Evolutionary conservation across 331 rosid species (phyloP).

Genomic region (Cydonia oblonga): DNA sequence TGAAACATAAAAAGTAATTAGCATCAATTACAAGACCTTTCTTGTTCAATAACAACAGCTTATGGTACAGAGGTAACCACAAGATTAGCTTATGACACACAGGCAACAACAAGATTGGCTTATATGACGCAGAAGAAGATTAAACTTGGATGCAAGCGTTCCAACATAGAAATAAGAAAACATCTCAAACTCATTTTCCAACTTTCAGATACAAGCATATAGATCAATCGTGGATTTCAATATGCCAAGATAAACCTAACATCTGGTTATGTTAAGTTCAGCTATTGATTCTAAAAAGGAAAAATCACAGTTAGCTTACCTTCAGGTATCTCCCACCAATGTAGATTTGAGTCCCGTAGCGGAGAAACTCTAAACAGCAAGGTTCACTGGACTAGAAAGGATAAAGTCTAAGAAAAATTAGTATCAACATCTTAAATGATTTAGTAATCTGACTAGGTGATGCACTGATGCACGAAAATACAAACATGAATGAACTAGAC

Average conservation of each 20-base stretch:
- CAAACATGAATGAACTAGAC: not conserved
- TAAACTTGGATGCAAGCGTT: not conserved
- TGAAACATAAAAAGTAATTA: too few species aligned
- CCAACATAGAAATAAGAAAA: not conserved
- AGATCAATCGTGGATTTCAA: not conserved
- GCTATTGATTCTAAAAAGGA: not conserved
- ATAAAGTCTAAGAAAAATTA: not conserved
- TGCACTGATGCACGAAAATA: not conserved
- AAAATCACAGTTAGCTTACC: conserved; percentile 23
- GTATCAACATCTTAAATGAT: conserved; percentile 4
- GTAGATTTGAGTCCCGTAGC: conserved; percentile 48
- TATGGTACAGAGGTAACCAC: not conserved
- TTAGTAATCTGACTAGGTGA: conserved; percentile 1
- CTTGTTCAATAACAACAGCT: not conserved
- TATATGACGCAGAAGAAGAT: not conserved
- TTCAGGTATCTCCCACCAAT: conserved; percentile 86
- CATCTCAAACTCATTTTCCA: not conserved
- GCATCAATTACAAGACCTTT: too few species aligned
- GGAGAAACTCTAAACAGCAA: conserved; percentile 42
- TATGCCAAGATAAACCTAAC: not conserved
- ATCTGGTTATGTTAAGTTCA: not conserved
- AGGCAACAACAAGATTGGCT: not conserved
- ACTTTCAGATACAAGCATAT: not conserved
- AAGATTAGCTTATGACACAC: not conserved
- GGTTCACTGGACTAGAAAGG: conserved; percentile 45